A percentile compares a stretch with the other conserved stretches of the same genome.
Evolutionary conservation across 345 rosid genomes (phyloP).

Genomic region (Hevea brasiliensis): DNA sequence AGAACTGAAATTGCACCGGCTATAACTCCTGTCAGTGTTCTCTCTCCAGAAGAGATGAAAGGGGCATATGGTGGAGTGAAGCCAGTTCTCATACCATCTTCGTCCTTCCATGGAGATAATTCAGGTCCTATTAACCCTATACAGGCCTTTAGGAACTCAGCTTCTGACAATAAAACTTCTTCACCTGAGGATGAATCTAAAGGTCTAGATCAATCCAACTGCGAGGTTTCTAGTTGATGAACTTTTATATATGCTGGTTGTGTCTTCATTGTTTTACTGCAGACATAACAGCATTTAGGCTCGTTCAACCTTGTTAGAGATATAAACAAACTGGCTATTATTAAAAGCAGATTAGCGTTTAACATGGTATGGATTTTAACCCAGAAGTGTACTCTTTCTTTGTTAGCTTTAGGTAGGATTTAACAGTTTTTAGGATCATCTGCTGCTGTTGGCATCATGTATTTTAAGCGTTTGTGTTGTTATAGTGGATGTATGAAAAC

Average conservation of each 20-base stretch:
- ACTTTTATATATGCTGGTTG: conserved; percentile 12
- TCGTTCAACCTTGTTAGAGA: conserved; percentile 17
- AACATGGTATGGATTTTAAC: conserved; percentile 23
- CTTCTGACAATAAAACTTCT: conserved; percentile 40
- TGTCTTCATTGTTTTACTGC: conserved; percentile 21
- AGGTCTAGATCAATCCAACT: conserved; percentile 53
- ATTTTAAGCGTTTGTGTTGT: conserved; percentile 22
- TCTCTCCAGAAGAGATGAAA: conserved; percentile 39
- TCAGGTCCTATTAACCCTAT: conserved; percentile 34
- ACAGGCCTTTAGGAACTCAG: conserved; percentile 41
- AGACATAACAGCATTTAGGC: conserved; percentile 20
- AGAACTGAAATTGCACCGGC: conserved; percentile 41
- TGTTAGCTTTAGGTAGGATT: conserved; percentile 27
- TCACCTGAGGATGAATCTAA: conserved; percentile 50
- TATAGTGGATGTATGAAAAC: conserved; percentile 23
- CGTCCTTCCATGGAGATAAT: conserved; percentile 27
- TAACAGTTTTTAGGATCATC: conserved; percentile 24
- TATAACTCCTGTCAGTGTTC: conserved; percentile 24
- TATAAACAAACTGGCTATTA: conserved; percentile 23
- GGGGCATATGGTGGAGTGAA: conserved; percentile 40
- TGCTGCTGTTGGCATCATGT: conserved; percentile 23
- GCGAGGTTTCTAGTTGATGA: conserved; percentile 50
- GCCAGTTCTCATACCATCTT: conserved; percentile 35
- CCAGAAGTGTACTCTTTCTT: conserved; percentile 22
- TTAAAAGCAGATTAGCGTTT: conserved; percentile 25